These are phyloP conservation scores for Aspergillus sp. DNA, from an alignment of 2,329 filamentous ascomycete genomes.

Conservation along the genomic window DNA sequence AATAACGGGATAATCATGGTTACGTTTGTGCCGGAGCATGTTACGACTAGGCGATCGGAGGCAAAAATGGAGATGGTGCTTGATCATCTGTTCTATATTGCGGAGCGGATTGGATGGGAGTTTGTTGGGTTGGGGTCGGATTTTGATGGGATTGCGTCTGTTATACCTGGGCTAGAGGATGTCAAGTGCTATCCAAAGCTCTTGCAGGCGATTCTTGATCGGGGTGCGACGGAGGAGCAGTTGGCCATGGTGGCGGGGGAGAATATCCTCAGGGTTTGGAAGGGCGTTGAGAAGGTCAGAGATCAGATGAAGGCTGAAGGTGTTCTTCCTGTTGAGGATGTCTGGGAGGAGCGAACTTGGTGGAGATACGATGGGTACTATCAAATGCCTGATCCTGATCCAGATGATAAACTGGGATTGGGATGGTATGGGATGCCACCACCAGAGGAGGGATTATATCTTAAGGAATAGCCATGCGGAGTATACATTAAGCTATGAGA, in stretches of 20 bases:
- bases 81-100: slow-evolving; percentile 9
- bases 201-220: not conserved
- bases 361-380: slow-evolving; percentile 1
- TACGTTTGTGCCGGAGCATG: slow-evolving; percentile 3
- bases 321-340: not conserved
- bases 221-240: slow-evolving; percentile 3
- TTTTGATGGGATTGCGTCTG: slow-evolving; percentile 17
- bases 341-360: not conserved
- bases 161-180: not conserved
- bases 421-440: not conserved
- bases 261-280: slow-evolving; percentile 6
- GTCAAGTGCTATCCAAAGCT: not conserved
- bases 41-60: not conserved
- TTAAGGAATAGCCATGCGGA: not conserved
- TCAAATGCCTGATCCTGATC: not conserved
- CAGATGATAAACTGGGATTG: not conserved
- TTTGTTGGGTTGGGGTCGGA: slow-evolving; percentile 38
- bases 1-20: slow-evolving; percentile 6
- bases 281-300: not conserved
- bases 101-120: slow-evolving; percentile 30
- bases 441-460: not conserved
- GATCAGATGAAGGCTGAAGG: not conserved
- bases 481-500: too few species aligned
- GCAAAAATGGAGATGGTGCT: slow-evolving; percentile 1
- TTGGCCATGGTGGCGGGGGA: not conserved